phyloP scores from a whole-genome alignment of 192 early-diverging fungal genomes.

The Linnemannia elongata region DNA sequence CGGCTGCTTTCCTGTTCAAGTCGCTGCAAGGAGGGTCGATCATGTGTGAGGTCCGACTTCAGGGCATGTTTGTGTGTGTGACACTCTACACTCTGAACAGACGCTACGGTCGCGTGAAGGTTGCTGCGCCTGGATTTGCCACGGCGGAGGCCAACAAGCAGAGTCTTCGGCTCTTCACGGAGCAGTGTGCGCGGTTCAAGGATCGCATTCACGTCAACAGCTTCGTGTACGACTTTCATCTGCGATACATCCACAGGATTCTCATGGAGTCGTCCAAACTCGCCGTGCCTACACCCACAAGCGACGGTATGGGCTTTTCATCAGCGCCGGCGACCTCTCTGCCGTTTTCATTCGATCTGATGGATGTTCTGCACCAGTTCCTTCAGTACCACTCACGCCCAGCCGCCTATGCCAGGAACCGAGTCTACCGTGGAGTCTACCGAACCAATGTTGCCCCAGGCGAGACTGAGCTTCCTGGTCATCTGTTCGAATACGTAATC shows the following conservation, averaged over 20 bases:
- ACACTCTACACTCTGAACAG: conserved; percentile 71
- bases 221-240: conserved; percentile 73
- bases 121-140: conserved; percentile 53
- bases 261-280: conserved; percentile 57
- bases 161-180: conserved; percentile 64
- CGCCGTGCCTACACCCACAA: neutral
- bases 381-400: conserved; percentile 59
- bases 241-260: conserved; percentile 64
- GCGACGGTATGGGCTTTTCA: neutral
- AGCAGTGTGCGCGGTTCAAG: conserved; percentile 71
- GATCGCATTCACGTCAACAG: conserved; percentile 71
- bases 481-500: conserved; percentile 59
- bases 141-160: conserved; percentile 58
- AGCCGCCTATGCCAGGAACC: conserved; percentile 65
- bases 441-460: conserved; percentile 40
- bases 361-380: conserved; percentile 64
- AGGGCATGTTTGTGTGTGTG: conserved; percentile 69
- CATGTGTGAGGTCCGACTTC: conserved; percentile 70
- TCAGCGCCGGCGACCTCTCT: conserved; percentile 17
- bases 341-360: conserved; percentile 59
- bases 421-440: conserved; percentile 66
- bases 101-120: conserved; percentile 62
- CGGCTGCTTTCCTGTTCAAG: conserved; percentile 67
- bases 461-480: conserved; percentile 38
- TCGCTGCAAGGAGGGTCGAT: conserved; percentile 68